These are phyloP conservation scores for Rhodosporidiobolus odoratus DNA, from an alignment of 768 basidiomycete species.

Conservation along the genomic window DNA sequence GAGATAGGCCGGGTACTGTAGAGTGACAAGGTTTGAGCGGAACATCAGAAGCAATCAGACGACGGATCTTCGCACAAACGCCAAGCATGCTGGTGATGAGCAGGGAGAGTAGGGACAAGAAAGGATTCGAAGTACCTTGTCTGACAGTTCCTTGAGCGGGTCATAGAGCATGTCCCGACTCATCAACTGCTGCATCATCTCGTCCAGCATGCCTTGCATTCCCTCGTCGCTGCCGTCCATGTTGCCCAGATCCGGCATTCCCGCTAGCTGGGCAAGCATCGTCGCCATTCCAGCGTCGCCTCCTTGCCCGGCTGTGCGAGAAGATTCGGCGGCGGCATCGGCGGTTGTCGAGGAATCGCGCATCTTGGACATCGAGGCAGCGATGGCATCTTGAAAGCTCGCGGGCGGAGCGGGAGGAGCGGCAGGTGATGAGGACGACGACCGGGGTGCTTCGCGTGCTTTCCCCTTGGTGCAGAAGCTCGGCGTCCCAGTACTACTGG, in stretches of 20 bases:
- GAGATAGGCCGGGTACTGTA: conserved; percentile 75
- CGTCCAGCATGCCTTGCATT: conserved; percentile 65
- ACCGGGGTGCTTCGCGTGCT: conserved; percentile 16
- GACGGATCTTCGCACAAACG: background rate
- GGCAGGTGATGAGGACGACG: background rate
- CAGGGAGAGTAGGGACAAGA: background rate
- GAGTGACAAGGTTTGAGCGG: too few species aligned
- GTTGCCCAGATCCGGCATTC: conserved; percentile 40
- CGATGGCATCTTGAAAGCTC: conserved; percentile 65
- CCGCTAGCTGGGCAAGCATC: conserved; percentile 42
- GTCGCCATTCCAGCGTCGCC: conserved; percentile 41
- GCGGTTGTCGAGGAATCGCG: conserved; percentile 51
- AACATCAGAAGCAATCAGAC: too few species aligned
- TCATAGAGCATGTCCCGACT: conserved; percentile 78
- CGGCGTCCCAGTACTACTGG: background rate
- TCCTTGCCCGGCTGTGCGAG: background rate
- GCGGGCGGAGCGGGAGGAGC: conserved; percentile 39
- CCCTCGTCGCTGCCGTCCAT: conserved; percentile 45
- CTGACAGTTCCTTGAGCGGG: conserved; percentile 71
- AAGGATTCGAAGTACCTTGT: conserved; percentile 53
- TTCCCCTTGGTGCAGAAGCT: conserved; percentile 9
- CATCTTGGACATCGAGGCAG: conserved; percentile 67
- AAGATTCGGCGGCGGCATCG: conserved; percentile 4
- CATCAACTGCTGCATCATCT: conserved; percentile 75
- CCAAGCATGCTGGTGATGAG: background rate